Evolutionary conservation across 2,329 filamentous ascomycete genomes (phyloP).

Genomic region (Phialophora tarda): DNA sequence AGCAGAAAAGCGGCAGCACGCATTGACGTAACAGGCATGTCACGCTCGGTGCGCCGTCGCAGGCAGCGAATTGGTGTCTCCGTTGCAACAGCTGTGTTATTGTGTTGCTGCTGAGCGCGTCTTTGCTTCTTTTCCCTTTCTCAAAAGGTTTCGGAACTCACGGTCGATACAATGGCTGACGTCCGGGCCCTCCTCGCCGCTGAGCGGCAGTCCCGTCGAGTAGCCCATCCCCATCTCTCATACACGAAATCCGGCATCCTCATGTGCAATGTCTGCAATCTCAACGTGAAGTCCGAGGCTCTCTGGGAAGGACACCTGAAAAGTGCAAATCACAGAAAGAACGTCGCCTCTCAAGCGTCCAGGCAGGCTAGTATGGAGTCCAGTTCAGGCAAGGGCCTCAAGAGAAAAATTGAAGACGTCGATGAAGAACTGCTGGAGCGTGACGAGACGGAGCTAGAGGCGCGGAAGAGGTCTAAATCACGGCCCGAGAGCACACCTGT

Average conservation of each 20-base stretch:
- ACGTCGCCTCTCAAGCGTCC: conserved; percentile 40
- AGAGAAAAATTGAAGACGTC: conserved; percentile 59
- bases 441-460: conserved; percentile 29
- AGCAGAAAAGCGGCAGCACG: conserved; percentile 4
- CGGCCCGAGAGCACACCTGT: conserved; percentile 42
- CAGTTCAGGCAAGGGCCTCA: conserved; percentile 51
- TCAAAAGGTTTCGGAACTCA: background rate
- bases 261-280: conserved; percentile 69
- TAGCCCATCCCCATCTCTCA: conserved; percentile 70
- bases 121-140: background rate
- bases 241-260: conserved; percentile 73
- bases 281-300: conserved; percentile 67
- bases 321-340: conserved; percentile 55
- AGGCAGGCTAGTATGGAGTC: conserved; percentile 37
- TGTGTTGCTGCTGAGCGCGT: background rate
- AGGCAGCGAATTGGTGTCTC: background rate
- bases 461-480: conserved; percentile 36
- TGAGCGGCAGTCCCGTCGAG: conserved; percentile 74
- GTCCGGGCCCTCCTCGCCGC: conserved; percentile 78
- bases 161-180: conserved; percentile 68
- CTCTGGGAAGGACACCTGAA: conserved; percentile 69
- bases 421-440: conserved; percentile 39
- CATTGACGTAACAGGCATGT: conserved; percentile 1
- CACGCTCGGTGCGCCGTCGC: background rate
- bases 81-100: background rate